Evolutionary conservation across 2,329 filamentous ascomycete species (phyloP).

Genomic region (Trichoderma sp.): DNA sequence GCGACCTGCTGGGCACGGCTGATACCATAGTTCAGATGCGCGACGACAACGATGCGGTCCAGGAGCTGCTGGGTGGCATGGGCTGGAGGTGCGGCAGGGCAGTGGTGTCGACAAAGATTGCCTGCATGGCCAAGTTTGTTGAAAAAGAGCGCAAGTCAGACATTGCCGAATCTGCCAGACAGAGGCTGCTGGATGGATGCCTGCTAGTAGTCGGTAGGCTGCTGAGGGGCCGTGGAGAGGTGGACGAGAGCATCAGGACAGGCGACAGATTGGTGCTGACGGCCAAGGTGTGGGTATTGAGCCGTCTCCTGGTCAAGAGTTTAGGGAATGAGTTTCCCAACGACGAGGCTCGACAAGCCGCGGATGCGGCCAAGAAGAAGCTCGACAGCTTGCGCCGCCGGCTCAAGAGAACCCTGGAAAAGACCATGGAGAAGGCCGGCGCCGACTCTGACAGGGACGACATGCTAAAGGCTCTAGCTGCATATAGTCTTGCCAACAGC

Average conservation of each 20-base stretch:
- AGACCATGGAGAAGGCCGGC: conserved; percentile 62
- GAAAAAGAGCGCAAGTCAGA: conserved; percentile 28
- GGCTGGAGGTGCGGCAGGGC: conserved; percentile 73
- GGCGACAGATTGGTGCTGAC: conserved; percentile 55
- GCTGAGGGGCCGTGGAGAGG: conserved; percentile 40
- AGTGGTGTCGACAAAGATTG: conserved; percentile 63
- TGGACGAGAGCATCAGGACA: conserved; percentile 32
- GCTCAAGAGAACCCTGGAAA: conserved; percentile 66
- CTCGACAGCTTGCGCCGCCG: conserved; percentile 60
- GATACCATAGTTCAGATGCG: conserved; percentile 94
- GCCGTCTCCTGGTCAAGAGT: conserved; percentile 70
- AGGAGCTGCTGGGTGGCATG: conserved; percentile 67
- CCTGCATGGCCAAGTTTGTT: conserved; percentile 51
- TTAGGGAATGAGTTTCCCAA: conserved; percentile 52
- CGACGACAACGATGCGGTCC: conserved; percentile 68
- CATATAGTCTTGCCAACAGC: conserved; percentile 77
- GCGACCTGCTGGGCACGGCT: conserved; percentile 85
- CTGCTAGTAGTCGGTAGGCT: conserved; percentile 48
- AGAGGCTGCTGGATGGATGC: conserved; percentile 52
- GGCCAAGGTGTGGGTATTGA: conserved; percentile 72
- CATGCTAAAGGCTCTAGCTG: conserved; percentile 71
- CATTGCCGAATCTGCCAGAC: conserved; percentile 39
- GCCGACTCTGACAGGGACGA: conserved; percentile 45
- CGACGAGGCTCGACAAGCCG: conserved; percentile 33
- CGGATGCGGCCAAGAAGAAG: conserved; percentile 63